Evolutionary conservation across 2,329 filamentous ascomycete species (phyloP).

Genomic region (Didymella keratinophila): DNA sequence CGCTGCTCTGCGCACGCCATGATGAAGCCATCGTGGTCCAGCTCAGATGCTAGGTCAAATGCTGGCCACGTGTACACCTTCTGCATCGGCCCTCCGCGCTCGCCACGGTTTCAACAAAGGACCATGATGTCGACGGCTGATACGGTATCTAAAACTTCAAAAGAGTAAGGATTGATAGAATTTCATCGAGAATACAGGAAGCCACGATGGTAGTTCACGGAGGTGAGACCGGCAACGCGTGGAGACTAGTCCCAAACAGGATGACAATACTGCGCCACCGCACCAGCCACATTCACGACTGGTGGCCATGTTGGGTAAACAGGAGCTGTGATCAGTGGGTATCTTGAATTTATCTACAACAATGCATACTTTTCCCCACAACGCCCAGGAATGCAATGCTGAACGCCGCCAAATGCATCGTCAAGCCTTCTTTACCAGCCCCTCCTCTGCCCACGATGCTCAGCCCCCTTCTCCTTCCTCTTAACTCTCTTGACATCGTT

Average conservation of each 20-base stretch:
- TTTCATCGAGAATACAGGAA: neutral
- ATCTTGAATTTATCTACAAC: neutral
- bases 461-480: constrained; percentile 77
- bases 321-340: neutral
- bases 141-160: neutral
- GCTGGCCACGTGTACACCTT: neutral
- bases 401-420: neutral
- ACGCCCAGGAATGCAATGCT: constrained; percentile 1
- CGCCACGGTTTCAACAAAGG: neutral
- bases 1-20: constrained; percentile 27
- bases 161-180: neutral
- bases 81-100: neutral
- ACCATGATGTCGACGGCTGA: neutral
- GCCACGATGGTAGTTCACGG: constrained; percentile 20
- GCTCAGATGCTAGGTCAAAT: neutral
- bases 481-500: constrained; percentile 61
- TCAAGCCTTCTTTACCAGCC: constrained; percentile 62
- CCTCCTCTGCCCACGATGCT: constrained; percentile 75
- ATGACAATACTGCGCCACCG: constrained; percentile 9
- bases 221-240: constrained; percentile 15
- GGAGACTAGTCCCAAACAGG: constrained; percentile 4
- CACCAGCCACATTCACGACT: neutral
- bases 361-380: neutral
- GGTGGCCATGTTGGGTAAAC: neutral
- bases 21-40: constrained; percentile 29